Conservation (phyloP, 257 asterid species). For the Orobanche coerulescens region DNA sequence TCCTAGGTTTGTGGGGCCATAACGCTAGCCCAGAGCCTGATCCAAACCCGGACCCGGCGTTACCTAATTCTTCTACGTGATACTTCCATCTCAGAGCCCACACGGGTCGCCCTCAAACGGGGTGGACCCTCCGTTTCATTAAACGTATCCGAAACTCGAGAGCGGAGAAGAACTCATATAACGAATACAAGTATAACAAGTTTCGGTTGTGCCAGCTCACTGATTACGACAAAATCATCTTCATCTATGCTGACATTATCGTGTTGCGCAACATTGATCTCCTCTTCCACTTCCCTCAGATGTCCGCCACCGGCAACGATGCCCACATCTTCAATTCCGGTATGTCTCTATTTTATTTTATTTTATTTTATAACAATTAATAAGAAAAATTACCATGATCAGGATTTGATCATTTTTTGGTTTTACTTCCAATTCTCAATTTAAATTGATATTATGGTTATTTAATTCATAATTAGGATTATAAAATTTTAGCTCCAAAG, state of each 20-base stretch:
- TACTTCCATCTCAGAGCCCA: conserved; percentile 36
- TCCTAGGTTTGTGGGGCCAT: conserved; percentile 67
- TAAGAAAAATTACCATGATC: no score
- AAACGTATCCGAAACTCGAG: conserved; percentile 57
- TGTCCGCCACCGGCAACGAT: conserved; percentile 65
- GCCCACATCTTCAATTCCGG: conserved; percentile 64
- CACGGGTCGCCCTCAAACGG: conserved; percentile 39
- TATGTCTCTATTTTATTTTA: no score
- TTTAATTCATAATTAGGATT: no score
- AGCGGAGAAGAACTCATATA: conserved; percentile 51
- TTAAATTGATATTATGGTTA: no score
- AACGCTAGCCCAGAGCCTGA: conserved; percentile 56
- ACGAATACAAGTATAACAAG: conserved; percentile 72
- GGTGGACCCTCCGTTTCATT: conserved; percentile 57
- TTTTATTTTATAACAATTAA: no score
- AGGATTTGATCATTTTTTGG: no score
- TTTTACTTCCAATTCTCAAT: no score
- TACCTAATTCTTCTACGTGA: conserved; percentile 59
- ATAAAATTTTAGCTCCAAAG: no score
- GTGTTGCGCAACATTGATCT: conserved; percentile 52
- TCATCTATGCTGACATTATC: conserved; percentile 61
- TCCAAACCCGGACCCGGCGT: conserved; percentile 41
- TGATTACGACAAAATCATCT: conserved; percentile 51
- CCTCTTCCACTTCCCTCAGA: conserved; percentile 57
- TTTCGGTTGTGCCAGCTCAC: conserved; percentile 69